Conservation (phyloP, 495 filamentous ascomycete genomes). For the Penicillium longicatenatum region DNA sequence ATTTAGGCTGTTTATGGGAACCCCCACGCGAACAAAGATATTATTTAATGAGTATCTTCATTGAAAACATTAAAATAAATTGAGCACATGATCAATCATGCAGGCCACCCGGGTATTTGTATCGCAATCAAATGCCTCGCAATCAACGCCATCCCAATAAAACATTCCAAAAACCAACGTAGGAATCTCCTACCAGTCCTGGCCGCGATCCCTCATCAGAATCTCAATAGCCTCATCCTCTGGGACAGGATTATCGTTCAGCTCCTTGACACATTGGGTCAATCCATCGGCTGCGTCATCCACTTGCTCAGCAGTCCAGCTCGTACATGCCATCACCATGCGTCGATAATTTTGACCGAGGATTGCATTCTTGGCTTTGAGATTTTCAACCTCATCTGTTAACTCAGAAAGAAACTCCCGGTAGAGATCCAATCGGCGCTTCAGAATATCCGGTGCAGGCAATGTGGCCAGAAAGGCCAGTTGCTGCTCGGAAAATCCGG, state of each 20-base stretch:
- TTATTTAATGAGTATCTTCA: neutral
- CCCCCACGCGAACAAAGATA: neutral
- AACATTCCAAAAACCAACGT: constrained; percentile 1
- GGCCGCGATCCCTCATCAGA: constrained; percentile 50
- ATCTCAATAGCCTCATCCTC: constrained; percentile 52
- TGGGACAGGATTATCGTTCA: constrained; percentile 50
- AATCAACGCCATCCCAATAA: constrained; percentile 23
- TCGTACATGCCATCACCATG: constrained; percentile 53
- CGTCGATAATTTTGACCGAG: constrained; percentile 50
- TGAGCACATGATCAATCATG: constrained; percentile 1
- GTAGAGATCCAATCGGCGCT: constrained; percentile 36
- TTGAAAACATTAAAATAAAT: neutral
- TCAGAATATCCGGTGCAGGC: constrained; percentile 31
- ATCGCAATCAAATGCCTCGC: constrained; percentile 17
- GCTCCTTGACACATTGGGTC: constrained; percentile 49
- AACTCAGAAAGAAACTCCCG: constrained; percentile 37
- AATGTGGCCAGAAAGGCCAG: constrained; percentile 35
- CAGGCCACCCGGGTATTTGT: constrained; percentile 31
- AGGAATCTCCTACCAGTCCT: constrained; percentile 43
- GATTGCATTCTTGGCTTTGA: constrained; percentile 48
- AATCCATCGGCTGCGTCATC: constrained; percentile 50
- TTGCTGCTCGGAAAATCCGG: constrained; percentile 43
- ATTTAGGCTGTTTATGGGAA: constrained; percentile 16
- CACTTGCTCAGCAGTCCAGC: constrained; percentile 48
- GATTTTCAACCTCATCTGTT: constrained; percentile 38